Conservation (phyloP, 2,329 filamentous ascomycete genomes). For the Ceratocystis lukuohia region DNA sequence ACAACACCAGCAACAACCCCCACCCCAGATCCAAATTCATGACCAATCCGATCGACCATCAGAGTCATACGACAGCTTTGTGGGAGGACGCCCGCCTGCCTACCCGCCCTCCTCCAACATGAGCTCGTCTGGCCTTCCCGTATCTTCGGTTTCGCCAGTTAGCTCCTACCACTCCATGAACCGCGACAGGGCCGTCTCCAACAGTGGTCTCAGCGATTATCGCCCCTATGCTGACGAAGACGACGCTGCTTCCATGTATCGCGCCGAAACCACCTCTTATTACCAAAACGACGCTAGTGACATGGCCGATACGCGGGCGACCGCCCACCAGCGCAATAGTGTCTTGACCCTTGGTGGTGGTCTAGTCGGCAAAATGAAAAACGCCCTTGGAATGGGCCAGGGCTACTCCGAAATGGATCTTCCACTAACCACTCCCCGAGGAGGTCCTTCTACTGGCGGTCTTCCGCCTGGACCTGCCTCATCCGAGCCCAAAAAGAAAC, state of each 20-base stretch:
- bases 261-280: conserved; percentile 63
- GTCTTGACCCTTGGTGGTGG: conserved; percentile 78
- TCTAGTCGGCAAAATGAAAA: conserved; percentile 75
- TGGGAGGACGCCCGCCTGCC: conserved; percentile 50
- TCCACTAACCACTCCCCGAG: conserved; percentile 64
- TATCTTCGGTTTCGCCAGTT: conserved; percentile 11
- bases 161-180: conserved; percentile 33
- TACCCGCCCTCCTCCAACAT: conserved; percentile 28
- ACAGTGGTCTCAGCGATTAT: conserved; percentile 75
- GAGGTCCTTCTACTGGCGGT: conserved; percentile 21
- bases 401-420: conserved; percentile 97
- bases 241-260: conserved; percentile 49
- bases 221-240: conserved; percentile 79
- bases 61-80: conserved; percentile 88
- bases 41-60: conserved; percentile 50
- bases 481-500: conserved; percentile 36
- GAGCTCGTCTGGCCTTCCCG: conserved; percentile 9
- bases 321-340: conserved; percentile 70
- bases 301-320: conserved; percentile 28
- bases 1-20: conserved; percentile 7
- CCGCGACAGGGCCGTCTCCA: conserved; percentile 50
- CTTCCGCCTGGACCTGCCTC: conserved; percentile 29
- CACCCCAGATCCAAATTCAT: conserved; percentile 21
- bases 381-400: conserved; percentile 74
- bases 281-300: conserved; percentile 57